Percentiles rank a stretch among this genome's conserved stretches.
phyloP scores from a whole-genome alignment of 495 filamentous ascomycete genomes.

The Aspergillus haitiensis region DNA sequence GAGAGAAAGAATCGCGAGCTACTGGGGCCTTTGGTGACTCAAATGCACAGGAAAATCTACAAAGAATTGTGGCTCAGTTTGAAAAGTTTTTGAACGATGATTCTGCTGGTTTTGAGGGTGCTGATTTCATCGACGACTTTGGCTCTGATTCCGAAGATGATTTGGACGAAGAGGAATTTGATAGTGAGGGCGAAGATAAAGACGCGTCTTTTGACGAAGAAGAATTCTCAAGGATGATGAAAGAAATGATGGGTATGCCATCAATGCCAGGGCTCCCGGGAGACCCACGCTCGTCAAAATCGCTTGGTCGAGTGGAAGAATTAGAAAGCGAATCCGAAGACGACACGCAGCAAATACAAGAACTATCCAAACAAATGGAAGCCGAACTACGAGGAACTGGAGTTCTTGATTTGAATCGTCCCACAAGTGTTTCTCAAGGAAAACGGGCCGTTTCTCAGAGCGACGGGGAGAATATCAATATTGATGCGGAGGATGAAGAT shows the following conservation, averaged over 20 bases:
- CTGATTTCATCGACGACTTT: conserved; percentile 70
- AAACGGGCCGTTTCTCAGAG: conserved; percentile 26
- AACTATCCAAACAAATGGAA: conserved; percentile 77
- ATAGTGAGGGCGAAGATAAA: conserved; percentile 66
- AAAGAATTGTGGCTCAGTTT: conserved; percentile 86
- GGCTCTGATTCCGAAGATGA: conserved; percentile 55
- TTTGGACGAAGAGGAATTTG: conserved; percentile 55
- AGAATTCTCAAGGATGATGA: conserved; percentile 84
- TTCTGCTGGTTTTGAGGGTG: conserved; percentile 73
- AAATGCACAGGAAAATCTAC: conserved; percentile 75
- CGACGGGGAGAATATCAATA: conserved; percentile 23
- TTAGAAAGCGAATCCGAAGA: conserved; percentile 50
- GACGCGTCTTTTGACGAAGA: conserved; percentile 80
- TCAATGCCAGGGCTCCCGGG: conserved; percentile 31
- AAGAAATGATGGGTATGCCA: conserved; percentile 90
- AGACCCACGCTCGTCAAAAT: conserved; percentile 23
- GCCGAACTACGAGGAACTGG: conserved; percentile 75
- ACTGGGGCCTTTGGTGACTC: conserved; percentile 70
- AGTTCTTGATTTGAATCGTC: conserved; percentile 64
- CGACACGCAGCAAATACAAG: conserved; percentile 68
- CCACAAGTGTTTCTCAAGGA: conserved; percentile 11
- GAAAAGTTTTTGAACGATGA: conserved; percentile 93
- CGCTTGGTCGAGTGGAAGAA: conserved; percentile 46
- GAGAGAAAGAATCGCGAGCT: conserved; percentile 26
- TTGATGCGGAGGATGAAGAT: conserved; percentile 56